Evolutionary conservation across 2,329 filamentous ascomycete species (phyloP).

Genomic region (Thielaviopsis euricoi): DNA sequence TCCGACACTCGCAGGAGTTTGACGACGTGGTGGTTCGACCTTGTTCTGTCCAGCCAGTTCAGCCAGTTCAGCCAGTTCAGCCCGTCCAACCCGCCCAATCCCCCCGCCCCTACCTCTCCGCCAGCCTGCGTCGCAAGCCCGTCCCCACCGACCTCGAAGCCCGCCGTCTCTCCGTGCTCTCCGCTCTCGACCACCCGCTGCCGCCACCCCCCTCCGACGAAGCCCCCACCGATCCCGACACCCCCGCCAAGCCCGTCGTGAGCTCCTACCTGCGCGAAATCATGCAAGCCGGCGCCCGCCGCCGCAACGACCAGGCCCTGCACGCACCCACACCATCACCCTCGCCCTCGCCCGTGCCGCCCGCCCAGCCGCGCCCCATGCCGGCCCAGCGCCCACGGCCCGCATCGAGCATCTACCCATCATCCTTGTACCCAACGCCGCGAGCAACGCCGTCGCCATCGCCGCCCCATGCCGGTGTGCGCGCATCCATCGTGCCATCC

Average conservation of each 20-base stretch:
- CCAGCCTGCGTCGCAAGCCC: conserved; percentile 7
- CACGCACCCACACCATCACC: conserved; percentile 25
- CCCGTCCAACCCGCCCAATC: conserved; percentile 12
- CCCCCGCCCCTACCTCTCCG: not conserved
- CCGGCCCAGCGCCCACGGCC: not conserved
- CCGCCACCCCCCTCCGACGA: not conserved
- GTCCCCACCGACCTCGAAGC: conserved; percentile 4
- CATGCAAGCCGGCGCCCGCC: conserved; percentile 15
- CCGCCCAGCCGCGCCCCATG: conserved; percentile 22
- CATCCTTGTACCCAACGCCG: not conserved
- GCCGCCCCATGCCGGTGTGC: not conserved
- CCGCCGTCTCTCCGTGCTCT: conserved; percentile 1
- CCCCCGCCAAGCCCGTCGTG: conserved; percentile 46
- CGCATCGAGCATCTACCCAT: not conserved
- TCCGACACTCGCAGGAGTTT: conserved; percentile 8
- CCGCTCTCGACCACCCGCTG: not conserved
- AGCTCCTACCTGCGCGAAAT: conserved; percentile 31
- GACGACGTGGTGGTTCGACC: not conserved
- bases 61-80: conserved; percentile 9
- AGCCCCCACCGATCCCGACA: conserved; percentile 27
- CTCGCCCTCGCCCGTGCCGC: conserved; percentile 22
- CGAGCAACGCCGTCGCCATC: conserved; percentile 1
- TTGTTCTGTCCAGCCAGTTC: too few species aligned
- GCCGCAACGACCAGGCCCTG: conserved; percentile 25
- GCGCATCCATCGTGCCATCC: not conserved